Base-by-base conservation (phyloP, 2,329 filamentous ascomycete genomes). In the Talaromyces piceae region DNA sequence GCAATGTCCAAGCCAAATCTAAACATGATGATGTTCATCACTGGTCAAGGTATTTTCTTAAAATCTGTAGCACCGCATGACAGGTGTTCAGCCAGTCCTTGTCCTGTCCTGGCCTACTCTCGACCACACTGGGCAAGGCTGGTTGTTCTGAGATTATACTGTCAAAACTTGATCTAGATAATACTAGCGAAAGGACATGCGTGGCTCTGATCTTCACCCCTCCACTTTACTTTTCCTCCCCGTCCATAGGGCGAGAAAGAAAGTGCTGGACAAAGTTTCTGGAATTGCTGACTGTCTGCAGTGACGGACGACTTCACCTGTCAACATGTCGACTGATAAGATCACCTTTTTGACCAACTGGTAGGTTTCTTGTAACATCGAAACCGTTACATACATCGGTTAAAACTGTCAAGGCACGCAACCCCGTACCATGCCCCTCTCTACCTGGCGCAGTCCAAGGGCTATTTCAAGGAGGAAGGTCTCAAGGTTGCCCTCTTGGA, bases 131-230 rank as follows among this genome's bases (percentile, higher is more conserved):
- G 27, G 39, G 12, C 51, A 23, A 37, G 48, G 50, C 51, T 55
- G 60, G 57, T 64, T 63, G 75, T 74, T 84, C 82, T 86, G 82
- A 86, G 83, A 87, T 79, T 73, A 86, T 84, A 87, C 83, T 83
- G 83, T 78, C 73, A 74, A 78, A 87, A 88, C 84, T 88, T 88
- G 84, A 87, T 86, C 83, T 86, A 83, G 82, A 83, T 84, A 87
- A 87, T 87, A 78, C 83, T 83, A 87, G 85, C 85, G 86, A 84
- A 88, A 88, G 85, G 82, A 88, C 81, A 84, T 88, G 85, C 85
- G 85, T 84, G 80, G 81, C 81, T 77, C 73, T 67, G 62, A 69
- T 64, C 68, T 67, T 67, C 64, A 63, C 63, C 63, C 52, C 61
- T 63, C 60, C n/a, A n/a, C n/a, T n/a, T n/a, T n/a, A n/a, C n/a